Conservation (phyloP, 768 basidiomycete species). For the Kwoniella dendrophila region DNA sequence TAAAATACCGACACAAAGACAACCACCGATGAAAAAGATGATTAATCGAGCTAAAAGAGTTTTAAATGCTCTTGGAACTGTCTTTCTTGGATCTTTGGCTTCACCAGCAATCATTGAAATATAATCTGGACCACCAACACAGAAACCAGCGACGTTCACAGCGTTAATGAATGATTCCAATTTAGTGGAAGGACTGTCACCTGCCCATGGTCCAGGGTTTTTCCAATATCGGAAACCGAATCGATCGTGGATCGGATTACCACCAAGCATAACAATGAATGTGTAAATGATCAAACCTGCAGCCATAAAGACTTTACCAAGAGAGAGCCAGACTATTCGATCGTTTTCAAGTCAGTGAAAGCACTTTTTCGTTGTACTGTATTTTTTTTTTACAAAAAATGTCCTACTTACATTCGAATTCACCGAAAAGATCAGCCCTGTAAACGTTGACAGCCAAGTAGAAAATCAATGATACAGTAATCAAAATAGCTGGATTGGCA, state of each 20-base stretch:
- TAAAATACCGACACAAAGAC: slow-evolving; percentile 30
- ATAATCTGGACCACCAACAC: slow-evolving; percentile 29
- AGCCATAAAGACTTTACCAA: slow-evolving; percentile 59
- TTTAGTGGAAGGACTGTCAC: slow-evolving; percentile 12
- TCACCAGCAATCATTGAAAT: slow-evolving; percentile 29
- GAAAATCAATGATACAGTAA: slow-evolving; percentile 19
- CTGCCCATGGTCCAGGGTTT: slow-evolving; percentile 24
- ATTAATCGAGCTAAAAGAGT: slow-evolving; percentile 18
- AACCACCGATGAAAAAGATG: slow-evolving; percentile 30
- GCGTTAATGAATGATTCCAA: slow-evolving; percentile 23
- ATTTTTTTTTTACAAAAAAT: too few relatives aligned
- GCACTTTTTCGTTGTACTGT: background rate
- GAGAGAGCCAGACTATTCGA: slow-evolving; percentile 21
- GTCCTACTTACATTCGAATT: slow-evolving; percentile 26
- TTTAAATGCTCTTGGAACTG: slow-evolving; percentile 21
- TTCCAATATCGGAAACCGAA: slow-evolving; percentile 35
- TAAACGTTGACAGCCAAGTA: slow-evolving; percentile 29
- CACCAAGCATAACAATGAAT: slow-evolving; percentile 66
- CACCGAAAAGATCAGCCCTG: slow-evolving; percentile 27
- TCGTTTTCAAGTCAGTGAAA: background rate
- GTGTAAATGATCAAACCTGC: slow-evolving; percentile 63
- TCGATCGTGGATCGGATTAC: slow-evolving; percentile 63
- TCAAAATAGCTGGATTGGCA: slow-evolving; percentile 23
- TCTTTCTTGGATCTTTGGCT: slow-evolving; percentile 26
- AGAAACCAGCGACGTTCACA: slow-evolving; percentile 28